Percentiles rank a stretch among this genome's conserved stretches.
These are phyloP conservation scores for Fraxinus platypoda DNA, from an alignment of 305 asterid species.

Conservation along the genomic window DNA sequence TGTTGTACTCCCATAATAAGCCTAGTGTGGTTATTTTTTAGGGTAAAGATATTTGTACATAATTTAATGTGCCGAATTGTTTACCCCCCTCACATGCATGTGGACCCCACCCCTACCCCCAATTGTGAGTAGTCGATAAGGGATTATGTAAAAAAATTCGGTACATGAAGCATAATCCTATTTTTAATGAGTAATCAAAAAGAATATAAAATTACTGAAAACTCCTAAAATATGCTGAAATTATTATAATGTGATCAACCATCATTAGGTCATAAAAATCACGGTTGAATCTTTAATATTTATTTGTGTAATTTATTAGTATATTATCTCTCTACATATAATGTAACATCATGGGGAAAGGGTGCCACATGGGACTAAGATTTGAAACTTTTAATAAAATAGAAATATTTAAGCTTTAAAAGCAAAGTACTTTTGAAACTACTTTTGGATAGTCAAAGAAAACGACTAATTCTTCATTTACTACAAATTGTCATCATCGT, in stretches of 20 bases:
- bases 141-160: too few relatives aligned
- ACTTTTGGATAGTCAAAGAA: background rate
- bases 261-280: background rate
- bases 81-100: too few relatives aligned
- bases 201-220: background rate
- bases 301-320: background rate
- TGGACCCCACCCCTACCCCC: too few relatives aligned
- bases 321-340: too few relatives aligned
- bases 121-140: too few relatives aligned
- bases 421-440: background rate
- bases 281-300: background rate
- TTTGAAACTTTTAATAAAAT: background rate
- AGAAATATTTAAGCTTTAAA: too few relatives aligned
- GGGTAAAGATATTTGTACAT: too few relatives aligned
- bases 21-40: background rate
- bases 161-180: too few relatives aligned
- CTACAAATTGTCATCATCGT: too few relatives aligned
- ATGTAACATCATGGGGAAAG: too few relatives aligned
- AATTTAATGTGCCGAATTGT: too few relatives aligned
- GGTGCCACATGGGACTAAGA: background rate
- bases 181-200: background rate
- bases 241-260: background rate
- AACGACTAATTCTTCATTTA: background rate
- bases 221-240: background rate
- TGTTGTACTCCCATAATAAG: background rate